A percentile compares a stretch with the other conserved stretches of the same genome.
These are phyloP conservation scores for Penicillium coffeae DNA, from an alignment of 495 filamentous ascomycete species.

Conservation along the genomic window DNA sequence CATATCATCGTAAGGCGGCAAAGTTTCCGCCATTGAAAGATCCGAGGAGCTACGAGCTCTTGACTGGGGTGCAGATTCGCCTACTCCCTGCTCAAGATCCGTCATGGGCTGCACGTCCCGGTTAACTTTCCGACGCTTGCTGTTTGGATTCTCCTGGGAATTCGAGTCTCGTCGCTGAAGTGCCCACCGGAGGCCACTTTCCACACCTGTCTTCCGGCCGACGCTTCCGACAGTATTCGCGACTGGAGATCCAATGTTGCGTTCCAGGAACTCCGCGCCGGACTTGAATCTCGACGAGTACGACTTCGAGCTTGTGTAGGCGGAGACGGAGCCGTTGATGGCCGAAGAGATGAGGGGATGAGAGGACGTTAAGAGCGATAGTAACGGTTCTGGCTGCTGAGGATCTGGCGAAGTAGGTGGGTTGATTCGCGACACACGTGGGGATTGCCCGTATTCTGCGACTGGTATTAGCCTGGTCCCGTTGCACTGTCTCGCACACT, in stretches of 20 bases:
- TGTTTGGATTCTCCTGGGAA: conserved; percentile 40
- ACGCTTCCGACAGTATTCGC: conserved; percentile 79
- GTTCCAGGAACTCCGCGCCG: conserved; percentile 80
- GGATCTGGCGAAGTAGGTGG: conserved; percentile 17
- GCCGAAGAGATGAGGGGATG: conserved; percentile 77
- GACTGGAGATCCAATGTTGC: conserved; percentile 72
- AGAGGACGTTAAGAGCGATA: conserved; percentile 73
- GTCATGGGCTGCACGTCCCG: conserved; percentile 27
- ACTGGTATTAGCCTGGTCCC: conserved; percentile 8
- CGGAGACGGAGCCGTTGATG: conserved; percentile 74
- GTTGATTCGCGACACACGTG: conserved; percentile 24
- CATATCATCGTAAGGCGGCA: conserved; percentile 77
- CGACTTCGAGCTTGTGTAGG: conserved; percentile 78
- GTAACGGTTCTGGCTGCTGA: conserved; percentile 61
- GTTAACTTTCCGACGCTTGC: conserved; percentile 62
- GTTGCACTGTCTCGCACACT: too few species aligned
- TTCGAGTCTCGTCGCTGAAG: conserved; percentile 45
- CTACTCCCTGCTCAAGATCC: conserved; percentile 39
- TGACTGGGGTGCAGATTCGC: conserved; percentile 5
- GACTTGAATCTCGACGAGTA: conserved; percentile 82
- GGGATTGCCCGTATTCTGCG: conserved; percentile 34
- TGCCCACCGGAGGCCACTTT: conserved; percentile 76
- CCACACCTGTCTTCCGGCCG: conserved; percentile 75
- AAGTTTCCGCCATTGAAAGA: conserved; percentile 56
- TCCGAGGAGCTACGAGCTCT: conserved; percentile 39